Evolutionary conservation across 2,329 filamentous ascomycete species (phyloP), one percentile per base, ranked within the genome.

Genomic region (Alternaria alternata): DNA sequence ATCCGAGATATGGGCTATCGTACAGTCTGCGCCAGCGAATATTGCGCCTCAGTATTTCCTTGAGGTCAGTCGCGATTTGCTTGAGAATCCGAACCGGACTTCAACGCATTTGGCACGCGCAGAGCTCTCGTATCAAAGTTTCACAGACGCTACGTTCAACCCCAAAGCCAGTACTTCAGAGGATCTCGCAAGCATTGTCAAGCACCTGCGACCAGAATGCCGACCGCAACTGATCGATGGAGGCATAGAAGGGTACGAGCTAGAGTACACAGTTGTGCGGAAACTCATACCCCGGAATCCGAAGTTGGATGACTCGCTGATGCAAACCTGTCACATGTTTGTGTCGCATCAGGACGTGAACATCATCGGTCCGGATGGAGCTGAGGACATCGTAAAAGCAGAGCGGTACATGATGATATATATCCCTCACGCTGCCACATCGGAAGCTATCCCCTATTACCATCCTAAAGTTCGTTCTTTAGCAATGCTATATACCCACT

Each of bases 291-390:
- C 94, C 3, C 85, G 94, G 51, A 97, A 97, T 76, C 87, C 89
- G 3, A 84, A 89, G 55, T 81, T 94, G 26, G 94, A 98, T 77
- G 81, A 83, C 20, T 84, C 90, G 1, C 78, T 97, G 64, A 85
- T 93, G 58, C 94, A 98, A 78, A 96, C 93, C 2, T 96, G 93
- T 76, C 85, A 92, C 56, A 86, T 94, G 63, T 92, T 92, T 75
- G 70, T 64, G 1, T 78, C 77, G 1, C 65, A 63, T 2, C 38
- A 61, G 6, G 47, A 62, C 7, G 43, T 75, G 6, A 46, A 18
- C 4, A 34, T 75, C 28, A 59, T 34, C 8, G 44, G 41, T 0
- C n/a, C 55, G 2, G 54, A 66, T 34, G 69, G 71, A 16, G 61
- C 68, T 41, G 72, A 78, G 20, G 70, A 73, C 26, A 68, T 71